Evolutionary conservation across 164 flowering plant genomes (phyloP).

Genomic region (Dillenia suffruticosa): DNA sequence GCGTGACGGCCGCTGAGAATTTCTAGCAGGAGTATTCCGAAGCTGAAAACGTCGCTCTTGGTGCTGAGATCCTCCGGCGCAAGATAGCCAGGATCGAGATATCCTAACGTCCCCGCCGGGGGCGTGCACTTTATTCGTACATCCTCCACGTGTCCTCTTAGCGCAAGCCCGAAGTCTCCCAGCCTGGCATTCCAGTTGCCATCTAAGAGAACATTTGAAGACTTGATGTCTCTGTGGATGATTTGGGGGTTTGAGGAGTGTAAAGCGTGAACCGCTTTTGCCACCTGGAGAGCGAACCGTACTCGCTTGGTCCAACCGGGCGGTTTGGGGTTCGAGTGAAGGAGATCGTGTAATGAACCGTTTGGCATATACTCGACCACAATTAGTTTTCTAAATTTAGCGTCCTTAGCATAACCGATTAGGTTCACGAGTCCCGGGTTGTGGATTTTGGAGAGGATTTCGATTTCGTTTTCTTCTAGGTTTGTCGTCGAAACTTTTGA

Average conservation of each 20-base stretch:
- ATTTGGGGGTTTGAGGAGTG: slow-evolving; percentile 78
- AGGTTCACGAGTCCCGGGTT: slow-evolving; percentile 62
- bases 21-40: slow-evolving; percentile 66
- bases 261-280: slow-evolving; percentile 51
- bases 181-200: slow-evolving; percentile 48
- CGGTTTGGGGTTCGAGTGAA: slow-evolving; percentile 44
- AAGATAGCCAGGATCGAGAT: slow-evolving; percentile 68
- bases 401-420: slow-evolving; percentile 46
- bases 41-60: slow-evolving; percentile 77
- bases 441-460: slow-evolving; percentile 54
- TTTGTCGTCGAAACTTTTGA: slow-evolving; percentile 7
- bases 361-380: slow-evolving; percentile 88
- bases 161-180: slow-evolving; percentile 80
- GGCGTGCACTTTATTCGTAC: slow-evolving; percentile 53
- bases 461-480: slow-evolving; percentile 73
- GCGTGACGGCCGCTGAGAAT: slow-evolving; percentile 75
- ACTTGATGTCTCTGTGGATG: slow-evolving; percentile 89
- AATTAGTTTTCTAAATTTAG: slow-evolving; percentile 25
- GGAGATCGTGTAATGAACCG: slow-evolving; percentile 61
- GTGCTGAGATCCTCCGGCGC: slow-evolving; percentile 57
- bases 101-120: slow-evolving; percentile 84
- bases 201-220: slow-evolving; percentile 75
- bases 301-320: slow-evolving; percentile 59
- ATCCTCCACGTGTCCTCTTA: slow-evolving; percentile 73
- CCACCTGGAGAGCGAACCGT: slow-evolving; percentile 53